These are phyloP conservation scores for Skeletonema tropicum DNA, from an alignment of 108 stramenopile species.

Conservation along the genomic window DNA sequence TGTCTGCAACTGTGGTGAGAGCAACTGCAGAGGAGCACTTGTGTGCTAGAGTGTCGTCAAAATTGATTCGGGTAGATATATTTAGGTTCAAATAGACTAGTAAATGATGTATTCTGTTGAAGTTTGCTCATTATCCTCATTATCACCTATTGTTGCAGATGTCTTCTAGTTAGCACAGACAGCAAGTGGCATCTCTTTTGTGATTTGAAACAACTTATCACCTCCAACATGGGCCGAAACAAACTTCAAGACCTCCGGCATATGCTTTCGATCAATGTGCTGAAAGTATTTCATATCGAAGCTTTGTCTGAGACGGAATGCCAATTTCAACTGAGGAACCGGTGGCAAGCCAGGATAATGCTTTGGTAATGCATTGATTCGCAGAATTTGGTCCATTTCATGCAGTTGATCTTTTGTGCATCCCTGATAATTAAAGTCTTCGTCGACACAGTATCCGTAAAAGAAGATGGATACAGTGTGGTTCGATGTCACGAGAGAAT, in stretches of 20 bases:
- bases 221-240: conserved; percentile 3
- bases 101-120: neutral
- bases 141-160: too few species aligned
- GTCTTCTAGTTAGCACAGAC: conserved; percentile 4
- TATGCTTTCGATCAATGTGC: neutral
- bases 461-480: neutral
- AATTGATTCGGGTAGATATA: neutral
- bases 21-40: neutral
- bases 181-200: conserved; percentile 5
- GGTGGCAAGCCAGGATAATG: conserved; percentile 2
- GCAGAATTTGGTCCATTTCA: neutral
- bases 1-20: conserved; percentile 4
- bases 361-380: conserved; percentile 1
- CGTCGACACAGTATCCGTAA: conserved; percentile 2
- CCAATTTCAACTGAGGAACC: neutral
- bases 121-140: too few species aligned
- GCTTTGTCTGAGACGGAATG: neutral
- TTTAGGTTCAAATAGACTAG: neutral
- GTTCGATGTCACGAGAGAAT: neutral
- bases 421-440: neutral
- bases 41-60: neutral
- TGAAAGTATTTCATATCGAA: conserved; percentile 4
- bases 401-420: neutral
- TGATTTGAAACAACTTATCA: conserved; percentile 4
- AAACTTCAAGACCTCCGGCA: neutral